A percentile compares a stretch with the other conserved stretches of the same genome.
phyloP scores from a whole-genome alignment of 2,329 filamentous ascomycete genomes.

The Xylariaceae sp. region DNA sequence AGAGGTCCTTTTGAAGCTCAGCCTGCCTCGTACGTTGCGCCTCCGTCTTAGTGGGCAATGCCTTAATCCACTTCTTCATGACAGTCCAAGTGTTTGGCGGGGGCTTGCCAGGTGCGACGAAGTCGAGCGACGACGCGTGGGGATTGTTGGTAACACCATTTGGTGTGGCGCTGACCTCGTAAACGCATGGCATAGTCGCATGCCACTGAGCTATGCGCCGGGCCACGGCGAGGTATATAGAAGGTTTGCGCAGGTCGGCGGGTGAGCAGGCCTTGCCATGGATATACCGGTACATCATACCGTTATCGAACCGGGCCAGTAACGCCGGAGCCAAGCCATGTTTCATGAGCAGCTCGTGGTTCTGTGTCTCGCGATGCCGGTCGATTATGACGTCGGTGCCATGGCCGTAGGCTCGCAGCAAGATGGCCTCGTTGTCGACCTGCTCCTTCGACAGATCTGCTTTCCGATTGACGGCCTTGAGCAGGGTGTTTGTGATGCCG shows the following conservation, averaged over 20 bases:
- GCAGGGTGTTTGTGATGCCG: conserved; percentile 92
- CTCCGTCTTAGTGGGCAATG: conserved; percentile 68
- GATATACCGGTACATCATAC: conserved; percentile 90
- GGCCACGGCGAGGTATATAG: conserved; percentile 79
- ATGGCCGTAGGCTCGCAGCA: conserved; percentile 89
- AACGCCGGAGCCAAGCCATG: conserved; percentile 79
- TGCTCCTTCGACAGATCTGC: conserved; percentile 58
- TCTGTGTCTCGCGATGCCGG: conserved; percentile 73
- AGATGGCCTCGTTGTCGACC: conserved; percentile 66
- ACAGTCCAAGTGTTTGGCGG: conserved; percentile 91
- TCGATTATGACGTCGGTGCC: conserved; percentile 95
- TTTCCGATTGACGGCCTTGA: conserved; percentile 68
- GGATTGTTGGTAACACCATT: conserved; percentile 32
- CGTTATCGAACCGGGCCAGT: conserved; percentile 89
- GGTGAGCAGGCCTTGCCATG: conserved; percentile 74
- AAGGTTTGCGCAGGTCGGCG: conserved; percentile 68
- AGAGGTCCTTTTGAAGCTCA: conserved; percentile 68
- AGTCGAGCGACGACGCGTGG: conserved; percentile 41
- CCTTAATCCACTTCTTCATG: conserved; percentile 91
- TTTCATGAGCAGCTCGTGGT: conserved; percentile 81
- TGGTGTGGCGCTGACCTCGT: conserved; percentile 34
- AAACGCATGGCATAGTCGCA: conserved; percentile 60
- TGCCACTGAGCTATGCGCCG: conserved; percentile 89
- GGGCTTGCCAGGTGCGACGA: conserved; percentile 60
- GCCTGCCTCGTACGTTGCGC: conserved; percentile 62